Evolutionary conservation across 2,329 filamentous ascomycete genomes (phyloP).

Genomic region (Fusarium austroafricanum): DNA sequence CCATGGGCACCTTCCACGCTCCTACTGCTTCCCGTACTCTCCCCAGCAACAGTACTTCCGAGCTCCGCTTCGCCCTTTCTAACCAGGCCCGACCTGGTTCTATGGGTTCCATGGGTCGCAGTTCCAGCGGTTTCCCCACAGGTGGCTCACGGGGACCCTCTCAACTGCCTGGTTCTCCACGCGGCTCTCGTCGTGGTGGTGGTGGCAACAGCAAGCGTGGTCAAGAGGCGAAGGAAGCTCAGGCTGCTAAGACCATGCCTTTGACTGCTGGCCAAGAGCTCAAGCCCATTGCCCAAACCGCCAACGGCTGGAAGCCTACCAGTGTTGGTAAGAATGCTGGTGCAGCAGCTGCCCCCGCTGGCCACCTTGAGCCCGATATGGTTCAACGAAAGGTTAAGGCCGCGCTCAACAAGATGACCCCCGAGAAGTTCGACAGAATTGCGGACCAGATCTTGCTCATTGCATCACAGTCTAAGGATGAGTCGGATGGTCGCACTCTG

Average conservation of each 20-base stretch:
- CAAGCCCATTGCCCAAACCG: constrained; percentile 78
- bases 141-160: constrained; percentile 63
- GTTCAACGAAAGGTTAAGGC: constrained; percentile 99
- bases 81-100: constrained; percentile 50
- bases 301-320: constrained; percentile 89
- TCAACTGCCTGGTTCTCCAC: constrained; percentile 60
- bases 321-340: constrained; percentile 66
- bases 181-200: constrained; percentile 64
- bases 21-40: constrained; percentile 65
- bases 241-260: constrained; percentile 88
- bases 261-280: constrained; percentile 86
- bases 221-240: constrained; percentile 70
- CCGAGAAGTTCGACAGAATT: constrained; percentile 98
- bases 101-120: constrained; percentile 58
- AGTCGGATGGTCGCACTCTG: constrained; percentile 91
- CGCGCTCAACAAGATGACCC: constrained; percentile 99
- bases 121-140: constrained; percentile 69
- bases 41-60: constrained; percentile 81
- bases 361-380: constrained; percentile 85
- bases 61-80: constrained; percentile 77
- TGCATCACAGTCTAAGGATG: constrained; percentile 93
- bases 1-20: constrained; percentile 78
- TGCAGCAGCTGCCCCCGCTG: constrained; percentile 57
- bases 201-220: constrained; percentile 67
- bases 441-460: constrained; percentile 93